Base-by-base conservation (phyloP, 2,329 filamentous ascomycete genomes). In the Aspergillus arachidicola region DNA sequence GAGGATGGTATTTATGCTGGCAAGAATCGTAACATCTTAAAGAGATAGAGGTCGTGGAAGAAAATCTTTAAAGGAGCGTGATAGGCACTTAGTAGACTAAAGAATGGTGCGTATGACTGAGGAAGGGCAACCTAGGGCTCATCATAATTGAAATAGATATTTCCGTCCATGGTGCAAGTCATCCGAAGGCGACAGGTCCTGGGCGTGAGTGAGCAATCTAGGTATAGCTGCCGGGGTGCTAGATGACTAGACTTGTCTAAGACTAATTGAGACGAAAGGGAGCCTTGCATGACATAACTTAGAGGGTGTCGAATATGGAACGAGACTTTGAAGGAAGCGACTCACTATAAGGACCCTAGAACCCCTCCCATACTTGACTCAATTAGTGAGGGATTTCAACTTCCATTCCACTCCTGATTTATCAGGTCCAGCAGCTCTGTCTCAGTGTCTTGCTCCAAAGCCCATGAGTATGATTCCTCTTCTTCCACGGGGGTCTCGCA, bases 371-470 rank as follows among this genome's bases (percentile, higher is more conserved):
- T 32, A 7, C 7, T 30, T 51, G 28, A n/a, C 12, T 34, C 19
- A 6, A 11, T 32, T 11, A 12, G 19, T 23, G 26, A 51, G 28
- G 16, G 12, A 1, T 12, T 34, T 34, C 48, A 34, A 32, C 6
- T 51, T 5, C 68, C 68, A 23, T 73, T 57, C 74, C 76, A 78
- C 61, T 77, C 71, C 50, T 66, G 21, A 58, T 75, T 69, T 67
- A 74, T 71, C 7, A 65, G 38, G 14, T 51, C 66, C 43, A 69
- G 23, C 54, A 73, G 63, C 54, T 71, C 65, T 55, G 62, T 45
- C 6, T 62, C 63, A 0, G 45, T 60, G n/a, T 68, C 64, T 11
- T 54, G 46, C 26, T 59, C 61, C 11, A 28, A 10, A 21, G n/a
- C 55, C 21, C 36, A 46, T 9, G 57, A 10, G 28, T 38, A 48